Conservation (phyloP, 805 yeast species). For the Sugiyamaella valdiviana region DNA sequence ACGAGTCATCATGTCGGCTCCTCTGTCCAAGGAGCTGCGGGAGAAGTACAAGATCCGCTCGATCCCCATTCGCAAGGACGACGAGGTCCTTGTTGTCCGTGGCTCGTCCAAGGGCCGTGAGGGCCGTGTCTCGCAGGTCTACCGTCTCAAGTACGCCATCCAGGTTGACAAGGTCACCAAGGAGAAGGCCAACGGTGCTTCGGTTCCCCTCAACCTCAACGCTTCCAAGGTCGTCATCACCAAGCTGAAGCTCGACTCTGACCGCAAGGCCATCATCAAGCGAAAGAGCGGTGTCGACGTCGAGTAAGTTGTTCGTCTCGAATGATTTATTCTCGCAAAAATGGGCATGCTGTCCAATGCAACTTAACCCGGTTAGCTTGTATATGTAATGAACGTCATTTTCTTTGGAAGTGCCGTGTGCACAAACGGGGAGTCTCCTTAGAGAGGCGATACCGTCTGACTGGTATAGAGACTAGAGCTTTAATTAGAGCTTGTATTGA, state of each 20-base stretch:
- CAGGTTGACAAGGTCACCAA: constrained; percentile 96
- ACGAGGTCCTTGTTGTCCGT: constrained; percentile 91
- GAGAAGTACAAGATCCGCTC: constrained; percentile 94
- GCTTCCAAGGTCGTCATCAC: constrained; percentile 99
- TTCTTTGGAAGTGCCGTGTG: background rate
- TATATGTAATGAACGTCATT: background rate
- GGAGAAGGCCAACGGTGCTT: constrained; percentile 97
- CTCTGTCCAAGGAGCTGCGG: constrained; percentile 97
- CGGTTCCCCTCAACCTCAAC: constrained; percentile 94
- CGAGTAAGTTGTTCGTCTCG: constrained; percentile 49
- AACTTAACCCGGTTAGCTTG: background rate
- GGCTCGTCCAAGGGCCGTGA: constrained; percentile 99
- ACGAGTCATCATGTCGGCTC: constrained; percentile 94
- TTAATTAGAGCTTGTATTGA: too few relatives aligned
- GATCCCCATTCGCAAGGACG: constrained; percentile 96
- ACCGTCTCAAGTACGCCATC: constrained; percentile 96
- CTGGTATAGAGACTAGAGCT: too few relatives aligned
- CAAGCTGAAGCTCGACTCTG: constrained; percentile 96
- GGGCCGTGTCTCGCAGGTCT: constrained; percentile 95
- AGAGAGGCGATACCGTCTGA: background rate
- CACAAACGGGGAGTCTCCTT: background rate
- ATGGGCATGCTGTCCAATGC: background rate
- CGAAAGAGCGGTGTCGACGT: constrained; percentile 94
- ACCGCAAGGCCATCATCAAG: constrained; percentile 94
- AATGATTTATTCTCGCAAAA: background rate